These are phyloP conservation scores for Diplodia seriata DNA, from an alignment of 2,329 filamentous ascomycete genomes.

Conservation along the genomic window DNA sequence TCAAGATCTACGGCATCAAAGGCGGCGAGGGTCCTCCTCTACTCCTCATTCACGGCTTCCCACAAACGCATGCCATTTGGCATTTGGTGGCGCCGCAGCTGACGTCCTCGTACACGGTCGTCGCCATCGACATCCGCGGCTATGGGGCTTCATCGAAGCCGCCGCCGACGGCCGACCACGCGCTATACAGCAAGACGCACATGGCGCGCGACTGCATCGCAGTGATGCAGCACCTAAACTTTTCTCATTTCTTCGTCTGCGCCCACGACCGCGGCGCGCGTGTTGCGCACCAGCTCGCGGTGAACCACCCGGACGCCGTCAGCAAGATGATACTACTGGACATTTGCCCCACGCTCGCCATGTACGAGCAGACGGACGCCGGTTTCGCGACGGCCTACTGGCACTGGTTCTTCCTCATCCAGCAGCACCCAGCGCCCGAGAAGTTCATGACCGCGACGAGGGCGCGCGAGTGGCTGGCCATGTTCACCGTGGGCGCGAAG, in stretches of 20 bases:
- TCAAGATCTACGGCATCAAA: slow-evolving; percentile 55
- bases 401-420: slow-evolving; percentile 67
- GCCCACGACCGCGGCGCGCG: slow-evolving; percentile 65
- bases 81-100: slow-evolving; percentile 55
- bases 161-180: slow-evolving; percentile 21
- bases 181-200: slow-evolving; percentile 55
- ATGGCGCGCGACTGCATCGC: slow-evolving; percentile 58
- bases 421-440: slow-evolving; percentile 60
- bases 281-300: slow-evolving; percentile 62
- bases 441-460: slow-evolving; percentile 55
- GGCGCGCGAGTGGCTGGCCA: slow-evolving; percentile 43
- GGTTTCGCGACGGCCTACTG: slow-evolving; percentile 60
- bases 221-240: slow-evolving; percentile 56
- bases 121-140: slow-evolving; percentile 60
- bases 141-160: slow-evolving; percentile 61
- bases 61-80: slow-evolving; percentile 62
- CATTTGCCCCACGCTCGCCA: slow-evolving; percentile 62
- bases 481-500: slow-evolving; percentile 48
- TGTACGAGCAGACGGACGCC: slow-evolving; percentile 56
- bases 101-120: slow-evolving; percentile 50
- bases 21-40: slow-evolving; percentile 49
- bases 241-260: slow-evolving; percentile 49
- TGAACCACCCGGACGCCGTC: slow-evolving; percentile 55
- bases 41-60: slow-evolving; percentile 60
- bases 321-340: slow-evolving; percentile 49